Percentiles rank a stretch among this genome's conserved stretches.
phyloP scores from a whole-genome alignment of 441 rosid genomes.

The Pelargonium fulgidum region DNA sequence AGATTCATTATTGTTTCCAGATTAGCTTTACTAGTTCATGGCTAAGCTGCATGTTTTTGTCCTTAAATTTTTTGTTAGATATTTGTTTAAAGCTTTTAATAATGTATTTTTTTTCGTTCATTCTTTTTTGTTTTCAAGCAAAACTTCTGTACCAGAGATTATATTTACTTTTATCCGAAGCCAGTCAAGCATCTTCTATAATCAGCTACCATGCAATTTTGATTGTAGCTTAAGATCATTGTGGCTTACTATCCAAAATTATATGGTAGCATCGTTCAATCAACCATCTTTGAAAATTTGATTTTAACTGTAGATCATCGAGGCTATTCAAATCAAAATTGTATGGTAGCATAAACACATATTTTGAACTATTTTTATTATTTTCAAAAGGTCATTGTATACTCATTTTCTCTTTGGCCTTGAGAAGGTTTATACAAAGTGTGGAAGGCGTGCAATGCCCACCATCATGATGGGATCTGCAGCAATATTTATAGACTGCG shows the following conservation, averaged over 20 bases:
- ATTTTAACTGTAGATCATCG: no score
- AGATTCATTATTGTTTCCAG: not conserved
- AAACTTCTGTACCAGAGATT: not conserved
- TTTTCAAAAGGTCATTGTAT: not conserved
- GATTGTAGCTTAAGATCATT: no score
- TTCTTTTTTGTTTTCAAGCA: not conserved
- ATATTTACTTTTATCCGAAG: not conserved
- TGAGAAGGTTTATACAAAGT: slow-evolving; percentile 74
- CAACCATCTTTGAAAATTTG: no score
- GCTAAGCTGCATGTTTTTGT: no score
- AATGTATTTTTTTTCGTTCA: not conserved
- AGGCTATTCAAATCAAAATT: not conserved
- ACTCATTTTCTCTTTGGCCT: not conserved
- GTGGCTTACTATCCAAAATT: no score
- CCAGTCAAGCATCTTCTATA: not conserved
- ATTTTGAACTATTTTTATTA: not conserved
- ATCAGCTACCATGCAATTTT: no score
- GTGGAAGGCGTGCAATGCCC: slow-evolving; percentile 92
- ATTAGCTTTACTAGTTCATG: no score
- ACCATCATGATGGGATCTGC: slow-evolving; percentile 94
- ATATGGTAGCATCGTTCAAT: no score
- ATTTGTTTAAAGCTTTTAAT: not conserved
- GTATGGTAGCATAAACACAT: not conserved
- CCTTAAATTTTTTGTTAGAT: not conserved
- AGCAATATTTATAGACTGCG: slow-evolving; percentile 85